A percentile compares a stretch with the other conserved stretches of the same genome.
phyloP scores from a whole-genome alignment of 805 yeast species.

The Saccharomycopsis capsularis region DNA sequence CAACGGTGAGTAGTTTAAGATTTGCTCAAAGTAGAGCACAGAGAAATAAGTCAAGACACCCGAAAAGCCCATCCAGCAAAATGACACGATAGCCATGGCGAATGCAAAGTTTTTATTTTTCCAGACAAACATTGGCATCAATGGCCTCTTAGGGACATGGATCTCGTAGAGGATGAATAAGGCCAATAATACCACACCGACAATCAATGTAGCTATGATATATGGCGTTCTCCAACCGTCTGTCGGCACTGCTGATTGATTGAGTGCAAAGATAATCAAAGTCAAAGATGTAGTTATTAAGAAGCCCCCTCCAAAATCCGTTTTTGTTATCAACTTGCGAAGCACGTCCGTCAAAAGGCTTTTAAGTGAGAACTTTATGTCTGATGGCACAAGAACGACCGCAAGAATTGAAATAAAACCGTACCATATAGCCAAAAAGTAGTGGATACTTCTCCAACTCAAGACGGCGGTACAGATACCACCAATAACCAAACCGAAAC shows the following conservation, averaged over 20 bases:
- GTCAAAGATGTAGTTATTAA: slow-evolving; percentile 36
- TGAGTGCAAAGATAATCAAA: slow-evolving; percentile 37
- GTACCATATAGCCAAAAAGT: slow-evolving; percentile 35
- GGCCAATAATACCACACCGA: slow-evolving; percentile 32
- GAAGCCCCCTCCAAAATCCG: slow-evolving; percentile 40
- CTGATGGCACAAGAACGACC: slow-evolving; percentile 30
- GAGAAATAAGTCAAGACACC: slow-evolving; percentile 37
- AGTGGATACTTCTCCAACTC: slow-evolving; percentile 38
- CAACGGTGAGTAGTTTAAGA: slow-evolving; percentile 33
- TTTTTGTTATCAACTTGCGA: slow-evolving; percentile 23
- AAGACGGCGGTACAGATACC: slow-evolving; percentile 37
- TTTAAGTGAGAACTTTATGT: not conserved
- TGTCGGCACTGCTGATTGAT: slow-evolving; percentile 37
- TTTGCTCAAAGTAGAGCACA: slow-evolving; percentile 37
- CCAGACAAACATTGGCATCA: slow-evolving; percentile 43
- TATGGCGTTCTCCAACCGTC: slow-evolving; percentile 41
- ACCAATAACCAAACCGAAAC: slow-evolving; percentile 36
- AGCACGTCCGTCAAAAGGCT: slow-evolving; percentile 8
- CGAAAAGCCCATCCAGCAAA: slow-evolving; percentile 38
- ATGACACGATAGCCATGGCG: slow-evolving; percentile 32
- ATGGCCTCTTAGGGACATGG: slow-evolving; percentile 35
- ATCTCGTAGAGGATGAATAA: slow-evolving; percentile 34
- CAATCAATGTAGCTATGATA: slow-evolving; percentile 37
- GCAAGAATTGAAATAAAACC: slow-evolving; percentile 26
- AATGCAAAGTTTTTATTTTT: slow-evolving; percentile 33